phyloP scores from a whole-genome alignment of 495 filamentous ascomycete species.

The Aspergillus kassunensis region DNA sequence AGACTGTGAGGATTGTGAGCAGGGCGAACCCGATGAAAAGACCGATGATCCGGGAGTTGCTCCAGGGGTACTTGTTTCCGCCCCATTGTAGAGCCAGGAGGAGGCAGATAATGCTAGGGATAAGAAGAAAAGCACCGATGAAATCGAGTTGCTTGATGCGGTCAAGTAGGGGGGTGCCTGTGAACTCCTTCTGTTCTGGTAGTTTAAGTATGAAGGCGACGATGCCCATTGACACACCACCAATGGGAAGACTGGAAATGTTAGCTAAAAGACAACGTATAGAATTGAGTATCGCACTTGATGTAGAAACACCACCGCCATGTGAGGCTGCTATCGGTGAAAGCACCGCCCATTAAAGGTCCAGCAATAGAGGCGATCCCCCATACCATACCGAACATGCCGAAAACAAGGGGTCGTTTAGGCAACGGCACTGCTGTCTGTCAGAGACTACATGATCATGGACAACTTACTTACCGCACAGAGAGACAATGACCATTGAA shows the following conservation, averaged over 20 bases:
- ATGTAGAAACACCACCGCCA: slow-evolving; percentile 90
- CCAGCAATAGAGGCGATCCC: slow-evolving; percentile 66
- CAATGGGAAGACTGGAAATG: slow-evolving; percentile 49
- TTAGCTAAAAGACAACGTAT: neutral
- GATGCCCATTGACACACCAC: slow-evolving; percentile 51
- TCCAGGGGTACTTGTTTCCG: slow-evolving; percentile 35
- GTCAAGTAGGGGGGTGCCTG: slow-evolving; percentile 15
- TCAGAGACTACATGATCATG: neutral
- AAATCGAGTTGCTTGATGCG: slow-evolving; percentile 32
- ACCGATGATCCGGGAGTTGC: slow-evolving; percentile 28
- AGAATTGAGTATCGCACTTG: slow-evolving; percentile 32
- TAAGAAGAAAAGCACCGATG: slow-evolving; percentile 31
- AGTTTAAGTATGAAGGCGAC: slow-evolving; percentile 50
- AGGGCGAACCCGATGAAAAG: slow-evolving; percentile 34
- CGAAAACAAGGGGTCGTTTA: slow-evolving; percentile 62
- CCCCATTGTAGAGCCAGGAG: slow-evolving; percentile 44
- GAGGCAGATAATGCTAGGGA: slow-evolving; percentile 36
- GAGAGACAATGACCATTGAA: slow-evolving; percentile 61
- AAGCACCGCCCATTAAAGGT: slow-evolving; percentile 58
- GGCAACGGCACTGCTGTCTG: slow-evolving; percentile 41
- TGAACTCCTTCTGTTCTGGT: slow-evolving; percentile 17
- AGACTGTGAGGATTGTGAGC: slow-evolving; percentile 4
- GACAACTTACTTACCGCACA: neutral
- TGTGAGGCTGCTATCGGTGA: slow-evolving; percentile 52
- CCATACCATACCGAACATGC: slow-evolving; percentile 66